Percentiles rank a stretch among this genome's conserved stretches.
phyloP scores from a whole-genome alignment of 306 rosid genomes.

The Prunus dulcis region DNA sequence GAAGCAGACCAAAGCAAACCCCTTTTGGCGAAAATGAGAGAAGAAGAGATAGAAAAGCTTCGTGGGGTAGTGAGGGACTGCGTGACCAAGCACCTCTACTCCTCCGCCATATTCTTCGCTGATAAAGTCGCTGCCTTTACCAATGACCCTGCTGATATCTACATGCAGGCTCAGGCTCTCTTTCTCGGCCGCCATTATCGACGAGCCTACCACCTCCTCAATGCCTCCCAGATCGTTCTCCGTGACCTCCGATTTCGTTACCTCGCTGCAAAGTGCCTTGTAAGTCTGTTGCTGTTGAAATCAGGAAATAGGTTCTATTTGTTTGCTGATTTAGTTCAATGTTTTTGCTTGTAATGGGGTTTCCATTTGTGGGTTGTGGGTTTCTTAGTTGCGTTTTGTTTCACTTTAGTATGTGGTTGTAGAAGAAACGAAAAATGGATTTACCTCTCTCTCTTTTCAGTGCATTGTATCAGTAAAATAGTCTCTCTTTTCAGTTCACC shows the following conservation, averaged over 20 bases:
- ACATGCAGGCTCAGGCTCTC: constrained; percentile 97
- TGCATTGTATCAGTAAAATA: too few relatives aligned
- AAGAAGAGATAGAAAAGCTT: constrained; percentile 85
- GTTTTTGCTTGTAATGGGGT: background rate
- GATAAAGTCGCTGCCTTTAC: constrained; percentile 89
- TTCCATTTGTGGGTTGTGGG: background rate
- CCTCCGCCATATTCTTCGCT: constrained; percentile 95
- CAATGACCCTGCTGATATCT: constrained; percentile 85
- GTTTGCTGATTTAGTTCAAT: background rate
- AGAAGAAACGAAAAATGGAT: background rate
- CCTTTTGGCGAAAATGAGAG: constrained; percentile 51
- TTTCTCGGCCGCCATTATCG: constrained; percentile 95
- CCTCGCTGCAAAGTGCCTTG: constrained; percentile 96
- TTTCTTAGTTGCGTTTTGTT: background rate
- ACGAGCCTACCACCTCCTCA: constrained; percentile 90
- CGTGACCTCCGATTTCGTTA: constrained; percentile 91
- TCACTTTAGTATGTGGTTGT: background rate
- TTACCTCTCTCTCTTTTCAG: background rate
- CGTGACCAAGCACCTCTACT: constrained; percentile 87
- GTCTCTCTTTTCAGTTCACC: too few relatives aligned
- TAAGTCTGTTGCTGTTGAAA: background rate
- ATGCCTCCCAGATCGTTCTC: constrained; percentile 83
- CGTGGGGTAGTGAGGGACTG: constrained; percentile 91
- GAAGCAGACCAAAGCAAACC: background rate
- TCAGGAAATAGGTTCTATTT: background rate